Percentiles rank a stretch among this genome's conserved stretches.
Conservation (phyloP, 163 green algal species). For the Trebouxiophyceae sp. region DNA sequence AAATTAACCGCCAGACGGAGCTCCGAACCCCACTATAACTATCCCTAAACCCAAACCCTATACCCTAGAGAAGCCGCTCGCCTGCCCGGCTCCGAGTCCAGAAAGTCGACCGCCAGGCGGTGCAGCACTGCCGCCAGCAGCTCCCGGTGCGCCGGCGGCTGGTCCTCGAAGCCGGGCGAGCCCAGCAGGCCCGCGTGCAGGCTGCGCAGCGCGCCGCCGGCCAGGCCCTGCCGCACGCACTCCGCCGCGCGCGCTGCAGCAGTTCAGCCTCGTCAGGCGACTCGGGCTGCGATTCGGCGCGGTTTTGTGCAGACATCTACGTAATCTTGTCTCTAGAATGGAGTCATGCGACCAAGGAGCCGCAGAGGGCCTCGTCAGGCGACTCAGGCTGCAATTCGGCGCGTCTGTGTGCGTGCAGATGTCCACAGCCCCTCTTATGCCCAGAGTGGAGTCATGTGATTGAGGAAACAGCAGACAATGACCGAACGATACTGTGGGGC, state of each 20-base stretch:
- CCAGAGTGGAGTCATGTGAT: too few species aligned
- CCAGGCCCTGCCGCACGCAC: constrained; percentile 22
- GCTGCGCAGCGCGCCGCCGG: constrained; percentile 24
- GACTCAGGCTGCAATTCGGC: too few species aligned
- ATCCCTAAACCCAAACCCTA: neutral
- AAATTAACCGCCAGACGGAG: constrained; percentile 20
- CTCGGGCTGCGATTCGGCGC: too few species aligned
- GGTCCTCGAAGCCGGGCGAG: constrained; percentile 29
- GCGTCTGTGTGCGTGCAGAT: too few species aligned
- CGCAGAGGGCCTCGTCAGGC: too few species aligned
- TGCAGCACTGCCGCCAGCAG: constrained; percentile 41
- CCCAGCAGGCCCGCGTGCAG: constrained; percentile 24
- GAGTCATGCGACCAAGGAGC: too few species aligned
- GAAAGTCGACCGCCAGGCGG: constrained; percentile 47
- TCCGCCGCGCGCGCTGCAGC: constrained; percentile 19
- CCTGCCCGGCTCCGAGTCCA: constrained; percentile 34
- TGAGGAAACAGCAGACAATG: too few species aligned
- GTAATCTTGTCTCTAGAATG: too few species aligned
- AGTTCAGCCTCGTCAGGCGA: too few species aligned
- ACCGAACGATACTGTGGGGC: too few species aligned
- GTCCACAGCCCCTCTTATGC: too few species aligned
- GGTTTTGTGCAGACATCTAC: too few species aligned
- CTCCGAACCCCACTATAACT: neutral
- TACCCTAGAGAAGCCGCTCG: constrained; percentile 1
- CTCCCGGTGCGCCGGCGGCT: constrained; percentile 34